Evolutionary conservation across 2,329 filamentous ascomycete genomes (phyloP), one percentile per base, ranked within the genome.

Genomic region (Aspergillus fijiensis): DNA sequence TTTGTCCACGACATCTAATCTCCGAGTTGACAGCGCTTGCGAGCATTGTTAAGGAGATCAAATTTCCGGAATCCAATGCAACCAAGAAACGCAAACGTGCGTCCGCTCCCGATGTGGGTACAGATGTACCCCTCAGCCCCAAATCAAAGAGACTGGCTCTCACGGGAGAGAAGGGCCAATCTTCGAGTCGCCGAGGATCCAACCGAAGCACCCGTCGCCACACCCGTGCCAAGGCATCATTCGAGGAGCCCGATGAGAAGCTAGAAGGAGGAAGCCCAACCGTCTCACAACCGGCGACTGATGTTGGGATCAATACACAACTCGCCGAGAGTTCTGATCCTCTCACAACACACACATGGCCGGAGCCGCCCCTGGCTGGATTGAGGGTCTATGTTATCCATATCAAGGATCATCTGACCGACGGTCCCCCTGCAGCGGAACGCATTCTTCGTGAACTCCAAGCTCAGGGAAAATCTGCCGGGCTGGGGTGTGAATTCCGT

Each of bases 311-410:
- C 12, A 45, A 60, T 25, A 52, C 54, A 2, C 52, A 61, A 31
- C 19, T 62, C 12, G 42, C 51, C 31, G 62, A 55, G 50, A 35
- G 58, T 55, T 42, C 57, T 31, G 33, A 67, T 64, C 65, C 33
- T 60, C 58, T 61, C 69, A 58, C 33, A 11, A 35, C 51, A 48
- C 6, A 33, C 25, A 31, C 51, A 4, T 48, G 53, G 47, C 49
- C 45, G 4, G 58, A 60, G 60, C 71, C 70, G 52, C 87, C 87
- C 6, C 80, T 99, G 4, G 80, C 82, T 55, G 92, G 92, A 0
- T 73, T 98, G 29, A 89, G 87, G 63, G 81, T 99, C 1, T 87
- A 97, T 53, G 86, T 98, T 58, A 98, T 98, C 42, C 95, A 99
- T 72, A 85, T 98, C 70, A 99, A 99, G 74, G 94, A 98, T 65